These are phyloP conservation scores for Hypholoma fasciculare DNA, from an alignment of 768 basidiomycete genomes.

Conservation along the genomic window DNA sequence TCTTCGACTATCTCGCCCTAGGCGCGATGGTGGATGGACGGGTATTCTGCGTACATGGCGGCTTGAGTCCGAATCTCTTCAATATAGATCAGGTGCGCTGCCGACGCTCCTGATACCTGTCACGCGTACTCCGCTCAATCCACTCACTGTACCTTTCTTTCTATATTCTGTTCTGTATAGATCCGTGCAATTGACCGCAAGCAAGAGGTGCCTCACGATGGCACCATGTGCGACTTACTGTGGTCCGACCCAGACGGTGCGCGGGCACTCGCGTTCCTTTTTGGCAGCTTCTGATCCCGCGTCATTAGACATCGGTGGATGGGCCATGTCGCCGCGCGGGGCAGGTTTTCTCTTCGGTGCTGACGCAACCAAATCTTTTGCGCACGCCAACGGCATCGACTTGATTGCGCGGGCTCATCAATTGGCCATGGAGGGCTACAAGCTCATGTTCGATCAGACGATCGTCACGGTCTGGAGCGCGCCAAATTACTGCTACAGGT, in stretches of 20 bases:
- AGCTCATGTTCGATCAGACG: constrained; percentile 93
- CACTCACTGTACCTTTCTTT: background rate
- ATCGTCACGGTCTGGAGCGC: constrained; percentile 99
- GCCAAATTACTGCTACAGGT: constrained; percentile 98
- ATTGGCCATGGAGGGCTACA: constrained; percentile 96
- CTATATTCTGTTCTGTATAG: constrained; percentile 34
- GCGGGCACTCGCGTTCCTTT: constrained; percentile 18
- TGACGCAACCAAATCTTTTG: constrained; percentile 88
- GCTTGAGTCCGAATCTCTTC: constrained; percentile 86
- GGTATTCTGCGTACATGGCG: constrained; percentile 97
- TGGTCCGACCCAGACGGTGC: constrained; percentile 99
- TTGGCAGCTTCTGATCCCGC: constrained; percentile 17
- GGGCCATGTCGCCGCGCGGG: constrained; percentile 97
- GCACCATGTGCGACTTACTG: constrained; percentile 97
- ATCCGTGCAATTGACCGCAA: constrained; percentile 94
- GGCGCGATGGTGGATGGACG: constrained; percentile 96
- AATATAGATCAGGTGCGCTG: constrained; percentile 81
- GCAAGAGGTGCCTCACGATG: constrained; percentile 98
- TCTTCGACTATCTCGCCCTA: constrained; percentile 94
- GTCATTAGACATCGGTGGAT: constrained; percentile 79
- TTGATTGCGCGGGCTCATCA: constrained; percentile 97
- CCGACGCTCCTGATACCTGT: background rate
- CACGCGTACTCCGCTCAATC: background rate
- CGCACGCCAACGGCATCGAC: constrained; percentile 89
- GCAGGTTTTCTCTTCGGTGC: constrained; percentile 95